Base-by-base conservation (phyloP, 345 rosid genomes). In the Arabis alpina region DNA sequence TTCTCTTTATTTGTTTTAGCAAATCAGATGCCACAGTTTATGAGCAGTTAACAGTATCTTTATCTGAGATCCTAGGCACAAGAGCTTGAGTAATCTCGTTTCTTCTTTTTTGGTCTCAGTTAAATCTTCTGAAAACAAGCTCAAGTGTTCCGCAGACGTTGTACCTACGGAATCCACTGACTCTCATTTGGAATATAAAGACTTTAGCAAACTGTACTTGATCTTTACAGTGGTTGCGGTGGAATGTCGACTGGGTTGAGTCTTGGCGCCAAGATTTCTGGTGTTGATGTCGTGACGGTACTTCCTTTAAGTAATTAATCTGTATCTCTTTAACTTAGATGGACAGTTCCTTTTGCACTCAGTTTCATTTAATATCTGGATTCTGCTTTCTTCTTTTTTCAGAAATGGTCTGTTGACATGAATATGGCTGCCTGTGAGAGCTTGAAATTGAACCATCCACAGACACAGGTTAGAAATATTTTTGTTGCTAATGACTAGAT, bases 171-270 rank as follows among this genome's bases (percentile, higher is more conserved):
- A 52, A 44, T 53, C 69, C 68, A 62, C 70, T 15, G 59, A 53
- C n/a, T 11, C 58, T 55, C 37, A 19, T 69, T 62, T 50, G 61
- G 58, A 39, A 41, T 14, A 65, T 52, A 86, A 76, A 51, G 44
- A 51, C 68, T 47, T 25, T 70, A 80, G 82, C 80, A 64, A 69
- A 54, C 61, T 8, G 79, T 93, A 24, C 84, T 90, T 73, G 98
- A 93, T 86, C 86, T 90, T 56, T 93, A 84, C 81, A 82, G 90
- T 74, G 98, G 98, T 32, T 90, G 98, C 81, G 97, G 98, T 74
- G 98, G 98, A 82, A 90, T 93, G 98, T 90, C 98, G 39, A 90
- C 91, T 57, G 97, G 98, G 63, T 77, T 93, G 65, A 77, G 84
- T 79, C 90, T 93, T n/a, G 98, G 98, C 56, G 87, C 92, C 80